These are phyloP conservation scores for Sedum album DNA, from an alignment of 164 flowering plant species.

Conservation along the genomic window DNA sequence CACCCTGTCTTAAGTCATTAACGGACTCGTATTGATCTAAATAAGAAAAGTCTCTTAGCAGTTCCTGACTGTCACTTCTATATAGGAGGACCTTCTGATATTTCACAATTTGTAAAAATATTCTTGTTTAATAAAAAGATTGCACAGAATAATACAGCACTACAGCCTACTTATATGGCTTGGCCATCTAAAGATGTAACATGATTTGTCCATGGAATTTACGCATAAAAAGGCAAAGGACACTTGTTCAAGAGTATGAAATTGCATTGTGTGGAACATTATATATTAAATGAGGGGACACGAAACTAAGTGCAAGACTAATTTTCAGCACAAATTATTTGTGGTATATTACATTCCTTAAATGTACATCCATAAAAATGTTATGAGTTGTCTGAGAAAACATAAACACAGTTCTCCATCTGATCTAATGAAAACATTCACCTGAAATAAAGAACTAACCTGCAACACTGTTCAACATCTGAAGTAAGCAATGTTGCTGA, in stretches of 20 bases:
- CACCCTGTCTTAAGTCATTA: too few relatives aligned
- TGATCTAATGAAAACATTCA: not conserved
- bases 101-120: too few relatives aligned
- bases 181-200: not conserved
- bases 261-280: not conserved
- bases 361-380: not conserved
- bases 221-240: not conserved
- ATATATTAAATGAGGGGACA: not conserved
- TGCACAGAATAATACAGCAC: too few relatives aligned
- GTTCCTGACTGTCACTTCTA: too few relatives aligned
- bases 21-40: too few relatives aligned
- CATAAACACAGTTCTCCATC: not conserved
- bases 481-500: conserved; percentile 93
- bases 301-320: not conserved
- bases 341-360: not conserved
- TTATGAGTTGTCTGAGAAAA: not conserved
- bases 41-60: too few relatives aligned
- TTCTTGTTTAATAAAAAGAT: too few relatives aligned
- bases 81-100: too few relatives aligned
- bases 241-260: not conserved
- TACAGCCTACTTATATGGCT: too few relatives aligned
- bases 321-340: not conserved
- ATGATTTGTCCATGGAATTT: not conserved
- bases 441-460: conserved; percentile 35
- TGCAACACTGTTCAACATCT: conserved; percentile 94